Evolutionary conservation across 2,329 filamentous ascomycete genomes (phyloP).

Genomic region (Stachybotrys chartarum): DNA sequence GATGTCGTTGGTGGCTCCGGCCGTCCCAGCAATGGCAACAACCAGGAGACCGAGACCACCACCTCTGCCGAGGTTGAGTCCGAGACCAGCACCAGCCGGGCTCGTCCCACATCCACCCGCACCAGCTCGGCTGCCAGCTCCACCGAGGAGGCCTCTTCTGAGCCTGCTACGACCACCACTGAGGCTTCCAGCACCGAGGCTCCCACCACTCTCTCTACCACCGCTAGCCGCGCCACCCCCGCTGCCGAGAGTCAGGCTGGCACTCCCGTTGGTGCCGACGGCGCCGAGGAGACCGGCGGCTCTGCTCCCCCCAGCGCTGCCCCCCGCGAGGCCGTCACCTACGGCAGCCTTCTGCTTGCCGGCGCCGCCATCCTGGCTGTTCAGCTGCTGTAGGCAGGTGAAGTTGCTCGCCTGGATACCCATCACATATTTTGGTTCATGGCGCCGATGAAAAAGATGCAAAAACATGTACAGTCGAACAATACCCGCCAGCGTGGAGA

Average conservation of each 20-base stretch:
- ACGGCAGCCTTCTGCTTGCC: slow-evolving; percentile 17
- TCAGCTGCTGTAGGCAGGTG: slow-evolving; percentile 21
- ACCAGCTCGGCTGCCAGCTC: background rate
- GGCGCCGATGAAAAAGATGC: slow-evolving; percentile 8
- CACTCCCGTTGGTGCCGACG: slow-evolving; percentile 3
- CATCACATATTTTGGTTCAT: slow-evolving; percentile 13
- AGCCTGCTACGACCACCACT: slow-evolving; percentile 7
- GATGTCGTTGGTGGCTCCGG: slow-evolving; percentile 34
- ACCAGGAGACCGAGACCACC: slow-evolving; percentile 10
- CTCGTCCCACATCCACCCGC: slow-evolving; percentile 1
- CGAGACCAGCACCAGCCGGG: slow-evolving; percentile 1
- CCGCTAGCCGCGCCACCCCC: slow-evolving; percentile 9
- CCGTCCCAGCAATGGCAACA: slow-evolving; percentile 9
- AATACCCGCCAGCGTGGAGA: slow-evolving; percentile 11
- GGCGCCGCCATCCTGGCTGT: slow-evolving; percentile 19
- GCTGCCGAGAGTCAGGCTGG: slow-evolving; percentile 3
- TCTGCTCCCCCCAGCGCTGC: slow-evolving; percentile 8
- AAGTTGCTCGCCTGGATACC: slow-evolving; percentile 10
- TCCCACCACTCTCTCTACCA: slow-evolving; percentile 13
- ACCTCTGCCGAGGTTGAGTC: slow-evolving; percentile 2
- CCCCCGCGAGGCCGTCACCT: slow-evolving; percentile 17
- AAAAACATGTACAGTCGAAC: slow-evolving; percentile 15
- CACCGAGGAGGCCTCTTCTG: background rate
- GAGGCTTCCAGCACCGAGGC: slow-evolving; percentile 7
- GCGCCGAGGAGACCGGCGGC: background rate